phyloP scores from a whole-genome alignment of 1,284 basidiomycete genomes.

The Phellinidium pouzarii region DNA sequence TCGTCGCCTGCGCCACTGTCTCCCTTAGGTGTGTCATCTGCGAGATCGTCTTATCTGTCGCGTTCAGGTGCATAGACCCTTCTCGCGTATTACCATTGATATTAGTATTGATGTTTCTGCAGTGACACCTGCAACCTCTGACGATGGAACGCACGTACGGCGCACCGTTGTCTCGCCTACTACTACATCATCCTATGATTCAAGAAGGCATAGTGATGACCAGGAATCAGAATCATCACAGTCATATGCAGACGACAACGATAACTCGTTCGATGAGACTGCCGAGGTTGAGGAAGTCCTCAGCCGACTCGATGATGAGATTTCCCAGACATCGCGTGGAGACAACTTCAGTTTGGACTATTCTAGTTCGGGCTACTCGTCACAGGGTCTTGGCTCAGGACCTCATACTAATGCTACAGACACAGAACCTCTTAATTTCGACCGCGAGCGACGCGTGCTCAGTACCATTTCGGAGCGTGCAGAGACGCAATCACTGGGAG shows the following conservation, averaged over 20 bases:
- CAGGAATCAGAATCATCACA: conserved; percentile 22
- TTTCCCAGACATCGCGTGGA: conserved; percentile 39
- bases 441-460: conserved; percentile 37
- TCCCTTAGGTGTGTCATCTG: conserved; percentile 31
- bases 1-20: conserved; percentile 28
- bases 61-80: conserved; percentile 29
- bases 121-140: conserved; percentile 27
- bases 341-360: conserved; percentile 13
- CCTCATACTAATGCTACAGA: conserved; percentile 20
- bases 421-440: conserved; percentile 30
- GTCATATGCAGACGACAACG: conserved; percentile 35
- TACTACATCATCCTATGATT: conserved; percentile 24
- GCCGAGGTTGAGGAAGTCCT: conserved; percentile 64
- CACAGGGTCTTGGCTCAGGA: neutral
- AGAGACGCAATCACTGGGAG: conserved; percentile 4
- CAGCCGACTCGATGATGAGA: conserved; percentile 54
- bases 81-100: neutral
- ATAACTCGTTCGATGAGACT: conserved; percentile 38
- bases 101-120: neutral
- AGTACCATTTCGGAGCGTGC: conserved; percentile 52
- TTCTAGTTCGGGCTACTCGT: conserved; percentile 24
- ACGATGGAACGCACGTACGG: conserved; percentile 36
- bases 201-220: conserved; percentile 18
- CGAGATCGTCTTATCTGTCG: conserved; percentile 35
- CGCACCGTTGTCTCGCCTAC: conserved; percentile 38